Conservation (phyloP, 2,329 filamentous ascomycete genomes). For the Verticillium albo-atrum region DNA sequence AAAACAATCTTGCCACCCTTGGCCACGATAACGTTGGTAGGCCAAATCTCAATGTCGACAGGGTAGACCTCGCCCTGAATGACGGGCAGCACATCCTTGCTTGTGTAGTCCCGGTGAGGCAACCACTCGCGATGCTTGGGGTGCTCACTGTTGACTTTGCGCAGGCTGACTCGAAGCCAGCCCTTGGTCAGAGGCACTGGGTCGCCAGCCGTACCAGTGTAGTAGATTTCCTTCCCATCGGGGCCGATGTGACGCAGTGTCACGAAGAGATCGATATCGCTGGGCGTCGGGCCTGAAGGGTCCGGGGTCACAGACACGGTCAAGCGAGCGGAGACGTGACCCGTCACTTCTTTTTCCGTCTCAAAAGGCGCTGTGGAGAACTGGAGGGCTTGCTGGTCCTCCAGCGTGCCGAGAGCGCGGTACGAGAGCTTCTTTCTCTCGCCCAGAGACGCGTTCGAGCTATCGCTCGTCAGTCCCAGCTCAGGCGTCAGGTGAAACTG, state of each 20-base stretch:
- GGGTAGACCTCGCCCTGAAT: slow-evolving; percentile 50
- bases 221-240: slow-evolving; percentile 52
- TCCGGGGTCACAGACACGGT: slow-evolving; percentile 59
- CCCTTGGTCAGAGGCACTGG: slow-evolving; percentile 59
- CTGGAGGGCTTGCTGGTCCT: slow-evolving; percentile 48
- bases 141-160: slow-evolving; percentile 47
- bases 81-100: slow-evolving; percentile 50
- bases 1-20: slow-evolving; percentile 48
- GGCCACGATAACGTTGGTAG: slow-evolving; percentile 51
- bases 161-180: slow-evolving; percentile 55
- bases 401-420: slow-evolving; percentile 52
- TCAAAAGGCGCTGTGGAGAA: slow-evolving; percentile 56
- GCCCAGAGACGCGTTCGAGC: slow-evolving; percentile 6
- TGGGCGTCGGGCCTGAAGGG: slow-evolving; percentile 28
- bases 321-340: slow-evolving; percentile 60
- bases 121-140: slow-evolving; percentile 48
- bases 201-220: slow-evolving; percentile 63
- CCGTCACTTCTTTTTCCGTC: slow-evolving; percentile 65
- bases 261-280: slow-evolving; percentile 60
- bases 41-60: slow-evolving; percentile 62
- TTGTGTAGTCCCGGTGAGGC: slow-evolving; percentile 55
- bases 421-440: slow-evolving; percentile 45
- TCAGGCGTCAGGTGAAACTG: slow-evolving; percentile 54
- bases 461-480: slow-evolving; percentile 30
- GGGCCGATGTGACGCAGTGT: slow-evolving; percentile 56